A percentile compares a stretch with the other conserved stretches of the same genome.
Evolutionary conservation across 768 basidiomycete genomes (phyloP).

Genomic region (Collybia sp.): DNA sequence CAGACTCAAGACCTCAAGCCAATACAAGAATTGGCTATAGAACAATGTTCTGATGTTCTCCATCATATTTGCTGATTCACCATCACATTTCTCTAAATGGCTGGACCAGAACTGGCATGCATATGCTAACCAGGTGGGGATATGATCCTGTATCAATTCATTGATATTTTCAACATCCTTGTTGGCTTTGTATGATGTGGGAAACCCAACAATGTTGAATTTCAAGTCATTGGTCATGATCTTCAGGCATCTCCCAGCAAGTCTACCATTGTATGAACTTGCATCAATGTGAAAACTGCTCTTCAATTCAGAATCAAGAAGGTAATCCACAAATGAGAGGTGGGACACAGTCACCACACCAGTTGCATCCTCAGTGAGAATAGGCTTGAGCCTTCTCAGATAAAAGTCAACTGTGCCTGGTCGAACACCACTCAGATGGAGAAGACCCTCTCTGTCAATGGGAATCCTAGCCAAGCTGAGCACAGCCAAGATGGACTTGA

Average conservation of each 20-base stretch:
- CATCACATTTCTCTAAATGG: conserved; percentile 12
- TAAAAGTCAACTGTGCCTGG: no score
- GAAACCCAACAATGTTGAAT: conserved; percentile 34
- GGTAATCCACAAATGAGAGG: not conserved
- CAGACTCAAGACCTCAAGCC: conserved; percentile 32
- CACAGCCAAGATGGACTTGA: not conserved
- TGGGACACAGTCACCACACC: not conserved
- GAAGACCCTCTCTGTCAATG: not conserved
- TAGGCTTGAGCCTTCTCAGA: not conserved
- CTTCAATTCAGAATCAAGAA: not conserved
- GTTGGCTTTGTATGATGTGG: conserved; percentile 27
- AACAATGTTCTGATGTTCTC: conserved; percentile 3
- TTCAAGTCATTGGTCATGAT: conserved; percentile 24
- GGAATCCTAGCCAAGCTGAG: not conserved
- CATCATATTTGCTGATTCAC: not conserved
- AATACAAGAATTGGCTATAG: conserved; percentile 22
- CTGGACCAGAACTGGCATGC: conserved; percentile 31
- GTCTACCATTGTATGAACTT: not conserved
- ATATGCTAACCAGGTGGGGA: conserved; percentile 26
- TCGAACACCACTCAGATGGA: not conserved
- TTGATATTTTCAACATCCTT: conserved; percentile 14
- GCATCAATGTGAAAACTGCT: not conserved
- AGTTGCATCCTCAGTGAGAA: not conserved
- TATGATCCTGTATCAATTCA: conserved; percentile 11
- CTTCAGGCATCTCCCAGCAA: conserved; percentile 9